These are phyloP conservation scores for Kurtzmaniella quercitrusa DNA, from an alignment of 1,139 yeast genomes.

Conservation along the genomic window DNA sequence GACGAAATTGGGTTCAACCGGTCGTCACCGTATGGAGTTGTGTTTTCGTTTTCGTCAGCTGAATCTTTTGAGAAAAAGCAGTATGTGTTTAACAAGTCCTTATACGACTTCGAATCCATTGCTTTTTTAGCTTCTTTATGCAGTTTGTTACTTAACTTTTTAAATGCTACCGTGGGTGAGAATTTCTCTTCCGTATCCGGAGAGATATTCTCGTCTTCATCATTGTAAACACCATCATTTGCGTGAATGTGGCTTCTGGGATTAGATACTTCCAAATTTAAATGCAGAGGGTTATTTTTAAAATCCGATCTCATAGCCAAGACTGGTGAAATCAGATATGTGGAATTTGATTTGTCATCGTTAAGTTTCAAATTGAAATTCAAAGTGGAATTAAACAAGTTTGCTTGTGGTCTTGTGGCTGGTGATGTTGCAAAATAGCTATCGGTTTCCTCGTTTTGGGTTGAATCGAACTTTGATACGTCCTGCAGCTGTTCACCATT, in stretches of 20 bases:
- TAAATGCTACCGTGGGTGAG: conserved; percentile 9
- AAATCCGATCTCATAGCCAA: conserved; percentile 19
- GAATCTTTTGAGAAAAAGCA: conserved; percentile 47
- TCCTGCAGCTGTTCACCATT: too few species aligned
- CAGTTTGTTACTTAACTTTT: conserved; percentile 3
- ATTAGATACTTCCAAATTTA: background rate
- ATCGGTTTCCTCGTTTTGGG: conserved; percentile 4
- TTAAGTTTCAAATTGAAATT: background rate
- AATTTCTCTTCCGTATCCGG: conserved; percentile 5
- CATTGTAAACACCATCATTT: conserved; percentile 6
- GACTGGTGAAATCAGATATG: conserved; percentile 38
- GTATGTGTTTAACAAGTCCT: conserved; percentile 65
- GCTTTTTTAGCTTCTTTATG: conserved; percentile 8
- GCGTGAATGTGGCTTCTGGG: too few species aligned
- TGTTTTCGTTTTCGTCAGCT: background rate
- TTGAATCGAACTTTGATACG: too few species aligned
- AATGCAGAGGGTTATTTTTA: background rate
- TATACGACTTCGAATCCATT: conserved; percentile 59
- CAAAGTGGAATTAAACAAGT: conserved; percentile 6
- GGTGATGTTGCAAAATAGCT: conserved; percentile 4
- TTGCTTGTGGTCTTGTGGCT: background rate
- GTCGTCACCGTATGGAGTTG: background rate
- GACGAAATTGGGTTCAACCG: conserved; percentile 9
- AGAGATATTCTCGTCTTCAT: conserved; percentile 4
- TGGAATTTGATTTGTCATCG: conserved; percentile 9